phyloP scores from a whole-genome alignment of 2,329 filamentous ascomycete genomes.

The Westerdykella aurantiaca region DNA sequence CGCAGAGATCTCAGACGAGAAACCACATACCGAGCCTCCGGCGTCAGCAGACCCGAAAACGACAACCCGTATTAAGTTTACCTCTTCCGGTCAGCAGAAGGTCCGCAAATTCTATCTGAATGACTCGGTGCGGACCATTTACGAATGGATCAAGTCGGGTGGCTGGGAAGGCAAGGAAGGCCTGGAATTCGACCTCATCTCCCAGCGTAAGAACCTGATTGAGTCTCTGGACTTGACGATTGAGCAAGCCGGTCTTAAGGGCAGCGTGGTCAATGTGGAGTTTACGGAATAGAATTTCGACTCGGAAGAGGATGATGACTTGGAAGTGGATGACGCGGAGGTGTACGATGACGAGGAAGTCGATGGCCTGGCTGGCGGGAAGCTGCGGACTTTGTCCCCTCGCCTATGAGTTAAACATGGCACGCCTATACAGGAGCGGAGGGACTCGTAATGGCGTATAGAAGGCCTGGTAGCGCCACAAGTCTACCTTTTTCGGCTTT shows the following conservation, averaged over 20 bases:
- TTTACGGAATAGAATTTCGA: slow-evolving; percentile 43
- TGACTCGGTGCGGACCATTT: slow-evolving; percentile 76
- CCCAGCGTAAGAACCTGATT: slow-evolving; percentile 81
- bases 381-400: too few species aligned
- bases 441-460: too few species aligned
- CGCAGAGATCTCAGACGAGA: slow-evolving; percentile 62
- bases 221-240: slow-evolving; percentile 68
- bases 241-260: slow-evolving; percentile 77
- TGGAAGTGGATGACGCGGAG: too few species aligned
- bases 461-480: too few species aligned
- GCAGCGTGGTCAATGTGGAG: slow-evolving; percentile 93
- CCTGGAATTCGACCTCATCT: slow-evolving; percentile 78
- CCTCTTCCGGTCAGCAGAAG: slow-evolving; percentile 63
- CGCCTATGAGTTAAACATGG: too few species aligned
- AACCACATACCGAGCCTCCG: slow-evolving; percentile 72
- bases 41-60: slow-evolving; percentile 54
- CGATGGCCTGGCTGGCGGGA: too few species aligned
- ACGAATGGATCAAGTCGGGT: slow-evolving; percentile 88
- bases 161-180: slow-evolving; percentile 76
- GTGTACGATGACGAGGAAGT: too few species aligned
- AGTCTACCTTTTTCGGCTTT: too few species aligned
- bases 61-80: slow-evolving; percentile 85
- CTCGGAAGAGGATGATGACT: too few species aligned
- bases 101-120: slow-evolving; percentile 76
- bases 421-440: too few species aligned